Evolutionary conservation across 371 early-diverging fungal genomes (phyloP).

Genomic region (Syncephalastrum monosporum): DNA sequence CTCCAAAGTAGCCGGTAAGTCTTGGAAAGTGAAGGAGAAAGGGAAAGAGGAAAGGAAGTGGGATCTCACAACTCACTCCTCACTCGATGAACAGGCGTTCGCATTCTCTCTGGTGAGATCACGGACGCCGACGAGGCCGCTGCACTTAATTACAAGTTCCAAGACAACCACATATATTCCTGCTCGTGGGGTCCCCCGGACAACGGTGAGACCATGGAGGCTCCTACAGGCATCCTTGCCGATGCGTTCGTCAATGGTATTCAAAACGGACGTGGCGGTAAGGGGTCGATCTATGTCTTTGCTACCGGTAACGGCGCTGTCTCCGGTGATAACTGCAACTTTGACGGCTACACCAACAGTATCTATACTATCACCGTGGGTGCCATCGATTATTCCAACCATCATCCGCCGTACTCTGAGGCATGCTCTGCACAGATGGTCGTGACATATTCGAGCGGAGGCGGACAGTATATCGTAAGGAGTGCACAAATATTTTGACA

Average conservation of each 20-base stretch:
- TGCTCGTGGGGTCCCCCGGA: constrained; percentile 97
- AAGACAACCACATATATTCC: constrained; percentile 90
- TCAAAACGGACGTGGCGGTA: constrained; percentile 79
- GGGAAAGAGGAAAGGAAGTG: neutral
- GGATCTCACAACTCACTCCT: neutral
- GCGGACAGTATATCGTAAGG: constrained; percentile 71
- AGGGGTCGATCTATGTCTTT: constrained; percentile 91
- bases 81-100: constrained; percentile 56
- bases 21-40: neutral
- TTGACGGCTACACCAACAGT: constrained; percentile 96
- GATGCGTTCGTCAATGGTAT: constrained; percentile 86
- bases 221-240: constrained; percentile 75
- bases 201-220: constrained; percentile 87
- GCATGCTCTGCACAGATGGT: constrained; percentile 87
- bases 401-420: constrained; percentile 89
- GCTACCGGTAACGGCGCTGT: constrained; percentile 94
- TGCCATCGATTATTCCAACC: constrained; percentile 75
- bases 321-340: constrained; percentile 90
- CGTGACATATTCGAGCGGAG: constrained; percentile 87
- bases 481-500: neutral
- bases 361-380: constrained; percentile 94
- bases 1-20: constrained; percentile 79
- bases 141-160: constrained; percentile 83
- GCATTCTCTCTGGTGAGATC: constrained; percentile 87
- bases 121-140: constrained; percentile 90